These are phyloP conservation scores for Basipetospora chlamydospora DNA, from an alignment of 2,329 filamentous ascomycete species.

Conservation along the genomic window DNA sequence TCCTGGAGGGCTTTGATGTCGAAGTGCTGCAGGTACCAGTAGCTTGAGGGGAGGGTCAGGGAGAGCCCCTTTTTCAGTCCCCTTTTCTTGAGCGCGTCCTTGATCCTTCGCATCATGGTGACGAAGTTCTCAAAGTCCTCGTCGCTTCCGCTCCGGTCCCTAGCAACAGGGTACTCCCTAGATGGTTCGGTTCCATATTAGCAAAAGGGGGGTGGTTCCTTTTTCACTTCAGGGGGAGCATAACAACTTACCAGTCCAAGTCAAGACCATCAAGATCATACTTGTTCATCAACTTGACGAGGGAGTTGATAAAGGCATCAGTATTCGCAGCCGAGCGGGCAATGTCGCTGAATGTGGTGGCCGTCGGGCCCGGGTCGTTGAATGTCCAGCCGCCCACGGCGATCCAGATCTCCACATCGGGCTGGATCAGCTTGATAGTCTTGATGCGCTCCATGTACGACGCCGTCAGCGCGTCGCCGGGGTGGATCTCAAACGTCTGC, in stretches of 20 bases:
- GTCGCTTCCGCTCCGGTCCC: slow-evolving; percentile 20
- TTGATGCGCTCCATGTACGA: slow-evolving; percentile 5
- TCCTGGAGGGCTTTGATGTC: slow-evolving; percentile 10
- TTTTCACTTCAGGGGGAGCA: too few relatives aligned
- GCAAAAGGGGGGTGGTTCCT: too few relatives aligned
- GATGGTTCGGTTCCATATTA: not conserved
- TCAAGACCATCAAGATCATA: slow-evolving; percentile 16
- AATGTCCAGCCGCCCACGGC: slow-evolving; percentile 27
- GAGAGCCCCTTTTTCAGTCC: not conserved
- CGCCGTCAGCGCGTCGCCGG: not conserved
- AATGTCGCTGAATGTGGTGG: slow-evolving; percentile 15
- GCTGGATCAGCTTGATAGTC: slow-evolving; percentile 15
- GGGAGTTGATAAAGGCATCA: slow-evolving; percentile 21
- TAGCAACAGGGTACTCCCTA: slow-evolving; percentile 16
- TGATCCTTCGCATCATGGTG: slow-evolving; percentile 12
- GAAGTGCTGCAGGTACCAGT: slow-evolving; percentile 16
- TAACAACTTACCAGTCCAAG: slow-evolving; percentile 11
- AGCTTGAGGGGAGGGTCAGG: slow-evolving; percentile 8
- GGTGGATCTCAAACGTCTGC: slow-evolving; percentile 11
- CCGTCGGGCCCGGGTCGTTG: slow-evolving; percentile 18
- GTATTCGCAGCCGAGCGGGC: slow-evolving; percentile 12
- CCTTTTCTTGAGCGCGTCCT: slow-evolving; percentile 7
- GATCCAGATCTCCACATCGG: slow-evolving; percentile 20
- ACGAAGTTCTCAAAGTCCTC: slow-evolving; percentile 21
- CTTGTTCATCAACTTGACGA: slow-evolving; percentile 10